These are phyloP conservation scores for Fraxinus pennsylvanica DNA, from an alignment of 257 asterid species.

Conservation along the genomic window DNA sequence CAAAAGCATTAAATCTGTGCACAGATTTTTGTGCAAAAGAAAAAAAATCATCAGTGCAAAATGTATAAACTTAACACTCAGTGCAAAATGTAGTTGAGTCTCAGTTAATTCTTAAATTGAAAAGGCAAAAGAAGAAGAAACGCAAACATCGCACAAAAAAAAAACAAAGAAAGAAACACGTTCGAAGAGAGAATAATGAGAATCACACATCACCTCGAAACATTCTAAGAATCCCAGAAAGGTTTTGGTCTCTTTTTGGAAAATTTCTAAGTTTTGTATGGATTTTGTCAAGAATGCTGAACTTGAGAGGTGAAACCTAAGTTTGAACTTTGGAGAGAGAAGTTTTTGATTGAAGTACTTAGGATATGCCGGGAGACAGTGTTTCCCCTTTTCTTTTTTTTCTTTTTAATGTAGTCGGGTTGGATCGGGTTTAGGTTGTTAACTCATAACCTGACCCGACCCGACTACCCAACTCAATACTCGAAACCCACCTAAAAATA, in stretches of 20 bases:
- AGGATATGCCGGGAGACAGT: background rate
- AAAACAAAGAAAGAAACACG: too few species aligned
- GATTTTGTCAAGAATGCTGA: too few species aligned
- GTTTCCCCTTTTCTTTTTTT: too few species aligned
- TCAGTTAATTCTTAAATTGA: background rate
- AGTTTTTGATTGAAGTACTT: too few species aligned
- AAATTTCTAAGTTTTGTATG: too few species aligned
- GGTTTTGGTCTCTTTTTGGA: background rate
- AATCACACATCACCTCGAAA: constrained; percentile 42
- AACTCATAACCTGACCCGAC: too few species aligned
- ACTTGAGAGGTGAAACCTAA: too few species aligned
- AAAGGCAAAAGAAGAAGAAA: background rate
- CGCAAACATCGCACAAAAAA: too few species aligned
- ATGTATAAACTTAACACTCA: constrained; percentile 21
- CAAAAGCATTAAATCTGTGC: background rate
- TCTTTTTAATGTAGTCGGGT: too few species aligned
- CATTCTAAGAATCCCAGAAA: constrained; percentile 33
- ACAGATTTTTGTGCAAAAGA: background rate
- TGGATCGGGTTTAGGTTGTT: too few species aligned
- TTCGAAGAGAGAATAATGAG: background rate
- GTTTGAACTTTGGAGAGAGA: background rate
- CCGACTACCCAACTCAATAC: too few species aligned
- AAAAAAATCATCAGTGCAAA: constrained; percentile 16
- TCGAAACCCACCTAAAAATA: too few species aligned
- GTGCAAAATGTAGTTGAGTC: constrained; percentile 15